A percentile compares a stretch with the other conserved stretches of the same genome.
Evolutionary conservation across 345 rosid species (phyloP).

Genomic region (Brassica incana): DNA sequence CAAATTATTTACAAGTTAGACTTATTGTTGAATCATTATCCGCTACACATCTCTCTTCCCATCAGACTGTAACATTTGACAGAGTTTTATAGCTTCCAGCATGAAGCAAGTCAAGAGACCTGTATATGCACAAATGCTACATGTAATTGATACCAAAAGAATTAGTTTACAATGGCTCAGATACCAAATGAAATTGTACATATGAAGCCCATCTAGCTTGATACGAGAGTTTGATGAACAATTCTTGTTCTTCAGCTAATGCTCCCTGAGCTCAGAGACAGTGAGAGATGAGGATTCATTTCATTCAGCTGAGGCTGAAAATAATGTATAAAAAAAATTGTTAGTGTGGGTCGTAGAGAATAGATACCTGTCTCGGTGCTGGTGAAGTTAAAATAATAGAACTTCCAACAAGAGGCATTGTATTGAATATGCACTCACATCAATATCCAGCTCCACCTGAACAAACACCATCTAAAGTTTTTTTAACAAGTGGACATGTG

Average conservation of each 20-base stretch:
- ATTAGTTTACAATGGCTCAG: neutral
- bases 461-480: constrained; percentile 20
- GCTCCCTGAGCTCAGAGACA: constrained; percentile 48
- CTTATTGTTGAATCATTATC: too few species aligned
- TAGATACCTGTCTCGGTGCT: constrained; percentile 47
- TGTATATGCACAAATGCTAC: constrained; percentile 16
- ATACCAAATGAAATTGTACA: constrained; percentile 13
- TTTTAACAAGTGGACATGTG: neutral
- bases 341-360: neutral
- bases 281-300: neutral
- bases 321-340: neutral
- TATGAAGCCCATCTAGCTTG: constrained; percentile 70
- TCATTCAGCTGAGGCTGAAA: neutral
- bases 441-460: constrained; percentile 68
- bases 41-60: constrained; percentile 10
- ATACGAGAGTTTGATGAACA: constrained; percentile 65
- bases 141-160: neutral
- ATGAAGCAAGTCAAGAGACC: constrained; percentile 57
- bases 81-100: constrained; percentile 45
- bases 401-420: constrained; percentile 57
- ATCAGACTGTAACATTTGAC: constrained; percentile 36
- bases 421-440: constrained; percentile 50
- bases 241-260: constrained; percentile 44
- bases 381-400: constrained; percentile 64
- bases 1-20: too few species aligned